Evolutionary conservation across 192 early-diverging fungal genomes (phyloP), one percentile per base, ranked within the genome.

Genomic region (Glomus cerebriforme): DNA sequence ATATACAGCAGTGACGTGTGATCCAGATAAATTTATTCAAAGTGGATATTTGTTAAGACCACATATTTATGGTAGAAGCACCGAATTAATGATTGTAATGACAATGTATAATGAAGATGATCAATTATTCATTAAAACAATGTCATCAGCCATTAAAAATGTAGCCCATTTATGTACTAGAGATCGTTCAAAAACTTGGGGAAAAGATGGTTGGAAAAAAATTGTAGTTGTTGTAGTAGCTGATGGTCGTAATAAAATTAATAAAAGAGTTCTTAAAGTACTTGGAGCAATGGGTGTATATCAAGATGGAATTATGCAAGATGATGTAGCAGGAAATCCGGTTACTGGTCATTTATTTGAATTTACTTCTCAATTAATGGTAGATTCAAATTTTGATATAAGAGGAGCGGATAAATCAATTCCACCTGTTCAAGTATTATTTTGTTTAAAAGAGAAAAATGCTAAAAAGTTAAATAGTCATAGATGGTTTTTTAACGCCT

Each of bases 401-500:
- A 83, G 87, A 65, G 90, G 91, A 6, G 85, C 87, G 58, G 84
- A 91, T 82, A 88, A 94, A 79, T 89, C 87, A 3, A 91, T 91
- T 82, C 93, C 94, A 22, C 96, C 96, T 3, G 89, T 94, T 34
- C 96, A 98, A 83, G 88, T 97, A 19, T 82, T 98, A 34, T 98
- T 97, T 86, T 96, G 94, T 71, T 86, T 98, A 62, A 98, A 98
- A 85, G 95, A 96, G 82, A 88, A 95, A 82, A 98, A 98, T 85
- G 90, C 90, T 22, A 98, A 98, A 75, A 91, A 94, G 85, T 95
- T 98, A 90, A 98, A 98, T 86, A 95, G 93, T 27, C 96, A 98
- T 81, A 90, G 96, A 72, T 98, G 96, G 96, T 98, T 98, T 88
- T 98, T 98, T 83, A 96, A 96, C 81, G 96, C 96, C 22, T 96